These are phyloP conservation scores for Dalechampia spathulata DNA, from an alignment of 441 rosid species.

Conservation along the genomic window DNA sequence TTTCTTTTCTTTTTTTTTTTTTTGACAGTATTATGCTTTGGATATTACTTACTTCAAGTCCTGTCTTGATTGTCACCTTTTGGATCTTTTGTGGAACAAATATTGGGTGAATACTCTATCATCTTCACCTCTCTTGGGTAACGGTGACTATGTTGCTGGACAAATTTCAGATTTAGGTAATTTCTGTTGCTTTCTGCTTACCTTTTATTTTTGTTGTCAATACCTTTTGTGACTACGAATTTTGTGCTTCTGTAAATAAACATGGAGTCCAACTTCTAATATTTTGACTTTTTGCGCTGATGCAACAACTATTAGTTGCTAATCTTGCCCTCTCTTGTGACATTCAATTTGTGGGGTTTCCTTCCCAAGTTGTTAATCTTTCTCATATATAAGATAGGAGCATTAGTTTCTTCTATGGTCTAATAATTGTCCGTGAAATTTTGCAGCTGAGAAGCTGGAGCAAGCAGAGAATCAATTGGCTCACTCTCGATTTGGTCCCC, in stretches of 20 bases:
- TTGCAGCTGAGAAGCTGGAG: conserved; percentile 95
- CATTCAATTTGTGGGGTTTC: no score
- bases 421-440: conserved; percentile 13
- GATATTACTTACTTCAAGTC: conserved; percentile 98
- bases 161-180: conserved; percentile 98
- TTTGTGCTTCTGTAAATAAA: no score
- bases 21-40: conserved; percentile 75
- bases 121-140: conserved; percentile 92
- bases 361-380: neutral
- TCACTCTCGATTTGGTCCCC: conserved; percentile 72
- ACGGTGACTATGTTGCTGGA: conserved; percentile 97
- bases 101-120: conserved; percentile 99
- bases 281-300: no score
- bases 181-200: neutral
- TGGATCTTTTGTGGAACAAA: conserved; percentile 98
- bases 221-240: no score
- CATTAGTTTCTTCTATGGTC: conserved; percentile 6
- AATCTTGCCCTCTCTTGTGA: no score
- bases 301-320: no score
- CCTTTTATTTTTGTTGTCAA: no score
- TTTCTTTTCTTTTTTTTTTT: neutral
- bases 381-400: neutral
- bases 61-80: conserved; percentile 87
- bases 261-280: no score
- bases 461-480: conserved; percentile 89